Evolutionary conservation across 176 grass and related monocot genomes (phyloP), one percentile per base, ranked within the genome.

Genomic region (Guadua angustifolia): DNA sequence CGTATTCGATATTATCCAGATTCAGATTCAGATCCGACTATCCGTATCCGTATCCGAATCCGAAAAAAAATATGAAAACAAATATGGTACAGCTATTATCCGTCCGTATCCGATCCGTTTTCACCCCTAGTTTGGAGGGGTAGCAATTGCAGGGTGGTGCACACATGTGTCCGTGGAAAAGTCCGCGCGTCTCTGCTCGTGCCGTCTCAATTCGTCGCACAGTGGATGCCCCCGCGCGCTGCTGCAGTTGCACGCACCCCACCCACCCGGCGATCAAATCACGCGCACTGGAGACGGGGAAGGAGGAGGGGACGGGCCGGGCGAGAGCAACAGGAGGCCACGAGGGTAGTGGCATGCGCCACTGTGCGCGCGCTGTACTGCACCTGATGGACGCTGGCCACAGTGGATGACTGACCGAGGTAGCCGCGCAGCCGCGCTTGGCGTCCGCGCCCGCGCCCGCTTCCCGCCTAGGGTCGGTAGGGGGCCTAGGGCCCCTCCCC

Each of bases 391-490:
- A 21, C 77, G 66, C 66, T 18, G 45, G 16, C 38, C 82, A 74
- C 60, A 60, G 76, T 74, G 59, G 36, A 58, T 68, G 82, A 44
- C 59, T 40, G 39, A 12, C 58, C 66, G 57, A 51, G 51, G 62
- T 19, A 62, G 57, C 69, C 22, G 4, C 35, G 36, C 61, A n/a
- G n/a, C n/a, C n/a, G n/a, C n/a, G n/a, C n/a, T n/a, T n/a, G n/a
- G n/a, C n/a, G n/a, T n/a, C n/a, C n/a, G n/a, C n/a, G n/a, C n/a
- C n/a, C n/a, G n/a, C 29, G 58, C 61, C 14, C 17, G 9, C 64
- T 7, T 56, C 33, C 78, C 61, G 39, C 26, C 64, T 57, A 17
- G 47, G 67, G 32, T 22, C 11, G 35, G 39, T 15, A 32, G 50
- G 72, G 29, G 29, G 29, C 29, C 29, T 29, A 29, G 29, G 42